Base-by-base conservation (phyloP, 148 eudicot genomes). In the Dianthus caryophyllus region DNA sequence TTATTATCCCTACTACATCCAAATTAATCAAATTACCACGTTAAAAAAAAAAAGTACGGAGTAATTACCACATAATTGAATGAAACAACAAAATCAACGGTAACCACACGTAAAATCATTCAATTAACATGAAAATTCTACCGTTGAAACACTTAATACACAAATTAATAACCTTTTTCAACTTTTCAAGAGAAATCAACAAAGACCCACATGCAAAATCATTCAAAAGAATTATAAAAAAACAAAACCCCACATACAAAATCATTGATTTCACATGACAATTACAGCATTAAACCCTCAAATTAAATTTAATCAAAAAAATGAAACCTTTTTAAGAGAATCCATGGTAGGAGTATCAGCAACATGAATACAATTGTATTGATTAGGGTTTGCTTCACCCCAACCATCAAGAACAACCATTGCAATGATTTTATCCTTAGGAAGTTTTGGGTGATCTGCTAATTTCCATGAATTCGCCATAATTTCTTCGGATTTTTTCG, bases 331-430 rank as follows among this genome's bases (percentile, higher is more conserved):
- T 59, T 85, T 88, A 1, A 88, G 84, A 12, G 94, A 81, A 83
- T 88, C 96, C 96, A 88, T 86, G 73, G 83, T 73, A 50, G 87
- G 91, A 54, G 96, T 88, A 0, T 88, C 83, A 8, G 96, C 96
- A 5, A 77, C 80, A 70, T 81, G 83, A 78, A 88, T 88, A 55
- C 91, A 86, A 39, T 89, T 89, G 55, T 81, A 89, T 61, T 81
- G 53, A 73, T 89, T 63, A 20, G 91, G 82, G 0, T 60, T 52
- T 12, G 96, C 87, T 75, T 89, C 96, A 14, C 91, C 96, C 96
- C 91, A 89, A 5, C 96, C 96, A 62, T 89, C 96, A 68, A 89
- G 76, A 9, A 89, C 89, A 30, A 89, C 65, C 69, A 82, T 0
- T 2, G 89, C 91, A 8, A 89, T n/a, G 10, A 70, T 73, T 81